These are phyloP conservation scores for Baudoinia panamericana DNA, from an alignment of 495 filamentous ascomycete genomes.

Conservation along the genomic window DNA sequence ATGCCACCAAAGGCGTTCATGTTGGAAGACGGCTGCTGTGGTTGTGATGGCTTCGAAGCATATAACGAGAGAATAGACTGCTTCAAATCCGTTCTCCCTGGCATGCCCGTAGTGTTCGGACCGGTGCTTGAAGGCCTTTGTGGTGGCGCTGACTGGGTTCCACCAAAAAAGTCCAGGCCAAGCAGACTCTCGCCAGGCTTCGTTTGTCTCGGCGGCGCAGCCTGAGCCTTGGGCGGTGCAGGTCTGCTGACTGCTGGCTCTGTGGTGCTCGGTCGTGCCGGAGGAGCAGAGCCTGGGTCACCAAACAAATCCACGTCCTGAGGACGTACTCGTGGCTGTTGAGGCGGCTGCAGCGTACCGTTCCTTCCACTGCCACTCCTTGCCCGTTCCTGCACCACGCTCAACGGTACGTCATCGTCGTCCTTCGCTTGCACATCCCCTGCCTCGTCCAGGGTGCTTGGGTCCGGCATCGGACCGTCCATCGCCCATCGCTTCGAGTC, in stretches of 20 bases:
- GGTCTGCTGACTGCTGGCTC: conserved; percentile 40
- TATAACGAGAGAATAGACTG: conserved; percentile 95
- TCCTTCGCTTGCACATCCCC: conserved; percentile 57
- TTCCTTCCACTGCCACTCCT: conserved; percentile 29
- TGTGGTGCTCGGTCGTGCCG: conserved; percentile 53
- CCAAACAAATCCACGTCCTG: conserved; percentile 48
- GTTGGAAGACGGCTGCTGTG: conserved; percentile 44
- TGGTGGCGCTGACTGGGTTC: conserved; percentile 47
- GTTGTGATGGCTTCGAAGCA: conserved; percentile 53
- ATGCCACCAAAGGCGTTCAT: conserved; percentile 54
- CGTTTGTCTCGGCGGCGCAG: conserved; percentile 49
- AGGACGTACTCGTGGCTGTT: conserved; percentile 3
- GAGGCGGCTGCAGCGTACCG: neutral
- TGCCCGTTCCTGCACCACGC: conserved; percentile 59
- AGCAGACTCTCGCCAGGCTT: conserved; percentile 76
- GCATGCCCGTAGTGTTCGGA: conserved; percentile 36
- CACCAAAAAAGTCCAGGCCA: conserved; percentile 85
- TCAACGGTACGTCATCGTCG: conserved; percentile 74
- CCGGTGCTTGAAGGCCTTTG: conserved; percentile 58
- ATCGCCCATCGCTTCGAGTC: conserved; percentile 96
- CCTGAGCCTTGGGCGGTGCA: conserved; percentile 49
- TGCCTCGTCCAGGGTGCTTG: conserved; percentile 54
- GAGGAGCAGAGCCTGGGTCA: conserved; percentile 42
- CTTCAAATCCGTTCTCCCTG: conserved; percentile 86
- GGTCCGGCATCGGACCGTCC: conserved; percentile 90